Conservation (phyloP, 495 filamentous ascomycete species). For the Haplographium delicatum region DNA sequence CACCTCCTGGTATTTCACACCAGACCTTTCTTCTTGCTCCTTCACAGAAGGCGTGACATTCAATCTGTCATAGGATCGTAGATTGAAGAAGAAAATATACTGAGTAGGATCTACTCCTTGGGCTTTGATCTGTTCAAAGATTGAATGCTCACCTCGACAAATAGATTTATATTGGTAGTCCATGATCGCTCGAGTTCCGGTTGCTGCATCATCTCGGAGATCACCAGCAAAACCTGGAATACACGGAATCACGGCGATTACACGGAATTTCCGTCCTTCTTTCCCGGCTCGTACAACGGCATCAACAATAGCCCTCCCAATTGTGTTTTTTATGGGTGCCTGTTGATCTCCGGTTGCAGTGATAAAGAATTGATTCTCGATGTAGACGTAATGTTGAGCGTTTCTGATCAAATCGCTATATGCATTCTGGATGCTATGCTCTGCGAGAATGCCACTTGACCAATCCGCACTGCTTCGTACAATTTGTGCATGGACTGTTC, state of each 20-base stretch:
- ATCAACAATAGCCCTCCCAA: conserved; percentile 84
- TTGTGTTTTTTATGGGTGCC: conserved; percentile 76
- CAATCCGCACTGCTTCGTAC: conserved; percentile 86
- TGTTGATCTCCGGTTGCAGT: conserved; percentile 89
- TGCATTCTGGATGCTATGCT: conserved; percentile 90
- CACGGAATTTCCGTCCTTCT: conserved; percentile 81
- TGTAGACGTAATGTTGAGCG: conserved; percentile 89
- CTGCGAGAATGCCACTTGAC: conserved; percentile 88
- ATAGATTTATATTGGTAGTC: conserved; percentile 98
- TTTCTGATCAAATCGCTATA: conserved; percentile 80
- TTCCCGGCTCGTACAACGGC: conserved; percentile 76
- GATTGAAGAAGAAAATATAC: conserved; percentile 87
- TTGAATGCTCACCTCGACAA: conserved; percentile 82
- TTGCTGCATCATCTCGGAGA: conserved; percentile 72
- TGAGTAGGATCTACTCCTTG: conserved; percentile 76
- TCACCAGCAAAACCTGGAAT: conserved; percentile 94
- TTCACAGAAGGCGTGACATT: conserved; percentile 69
- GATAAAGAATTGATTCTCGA: conserved; percentile 98
- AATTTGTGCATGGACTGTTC: conserved; percentile 75
- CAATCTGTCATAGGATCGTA: conserved; percentile 83
- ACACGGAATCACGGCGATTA: conserved; percentile 85
- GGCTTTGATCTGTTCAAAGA: conserved; percentile 70
- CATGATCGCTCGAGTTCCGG: conserved; percentile 91
- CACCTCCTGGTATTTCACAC: conserved; percentile 76
- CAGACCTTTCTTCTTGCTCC: conserved; percentile 69